Conservation (phyloP, 106 monocot species). For the Dendrobium nobile region DNA sequence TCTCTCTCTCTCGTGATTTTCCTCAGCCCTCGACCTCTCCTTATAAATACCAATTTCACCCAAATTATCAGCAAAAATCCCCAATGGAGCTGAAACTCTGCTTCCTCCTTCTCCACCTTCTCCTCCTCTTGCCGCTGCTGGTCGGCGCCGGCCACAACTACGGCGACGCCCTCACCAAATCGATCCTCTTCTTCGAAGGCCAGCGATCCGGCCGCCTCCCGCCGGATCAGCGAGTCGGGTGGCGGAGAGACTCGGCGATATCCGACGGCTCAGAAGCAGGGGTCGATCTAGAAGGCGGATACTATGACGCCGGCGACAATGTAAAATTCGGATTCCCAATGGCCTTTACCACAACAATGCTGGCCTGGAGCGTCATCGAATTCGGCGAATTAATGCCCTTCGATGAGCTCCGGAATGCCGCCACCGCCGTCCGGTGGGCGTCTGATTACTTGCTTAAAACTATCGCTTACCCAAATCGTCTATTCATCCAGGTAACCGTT, state of each 20-base stretch:
- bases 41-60: background rate
- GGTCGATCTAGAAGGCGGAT: slow-evolving; percentile 80
- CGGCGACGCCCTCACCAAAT: slow-evolving; percentile 68
- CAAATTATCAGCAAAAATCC: too few relatives aligned
- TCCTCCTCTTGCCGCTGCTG: background rate
- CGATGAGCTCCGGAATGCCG: slow-evolving; percentile 40
- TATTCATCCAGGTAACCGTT: slow-evolving; percentile 52
- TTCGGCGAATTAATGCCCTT: slow-evolving; percentile 60
- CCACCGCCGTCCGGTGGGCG: slow-evolving; percentile 68
- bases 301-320: slow-evolving; percentile 92
- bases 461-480: slow-evolving; percentile 39
- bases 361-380: slow-evolving; percentile 78
- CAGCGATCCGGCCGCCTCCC: slow-evolving; percentile 85
- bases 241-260: slow-evolving; percentile 62
- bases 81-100: background rate
- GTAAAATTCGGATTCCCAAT: slow-evolving; percentile 90
- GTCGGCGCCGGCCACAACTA: slow-evolving; percentile 41
- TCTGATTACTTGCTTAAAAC: slow-evolving; percentile 90
- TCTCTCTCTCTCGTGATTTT: background rate
- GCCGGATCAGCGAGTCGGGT: slow-evolving; percentile 37
- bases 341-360: slow-evolving; percentile 87
- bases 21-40: background rate
- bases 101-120: background rate
- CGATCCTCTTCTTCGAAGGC: slow-evolving; percentile 89
- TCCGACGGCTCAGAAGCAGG: slow-evolving; percentile 49